Evolutionary conservation across 106 monocot genomes (phyloP), one percentile per base, ranked within the genome.

Genomic region (Gastrodia elata): DNA sequence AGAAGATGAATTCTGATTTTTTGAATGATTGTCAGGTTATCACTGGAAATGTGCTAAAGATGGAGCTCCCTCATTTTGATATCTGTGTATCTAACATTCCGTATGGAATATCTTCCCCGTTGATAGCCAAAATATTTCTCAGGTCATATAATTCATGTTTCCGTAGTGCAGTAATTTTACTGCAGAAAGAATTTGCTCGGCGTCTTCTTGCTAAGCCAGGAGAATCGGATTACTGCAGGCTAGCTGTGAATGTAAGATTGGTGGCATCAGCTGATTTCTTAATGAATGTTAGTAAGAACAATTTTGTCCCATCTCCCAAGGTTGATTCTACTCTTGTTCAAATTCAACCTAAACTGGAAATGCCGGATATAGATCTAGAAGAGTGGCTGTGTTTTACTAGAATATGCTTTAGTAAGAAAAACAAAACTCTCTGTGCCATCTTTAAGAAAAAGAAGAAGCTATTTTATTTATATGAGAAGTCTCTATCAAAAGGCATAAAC

Each of bases 11-110:
- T 68, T 39, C 8, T 64, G 18, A 56, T 68, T 68, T 34, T 65
- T 39, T 32, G 3, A 27, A 74, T 14, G 70, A 61, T 65, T 25
- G 18, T 64, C 82, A 97, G 90, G 83, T 93, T 44, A 84, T 97
- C 55, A 70, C 46, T 8, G 80, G 78, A 1, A 86, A 97, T 71
- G 90, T 83, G 18, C 61, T 97, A 65, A 93, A 82, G 83, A 78
- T 76, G 4, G 34, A 85, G 9, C 78, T 97, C 48, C 90, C 87
- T 20, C 35, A 70, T 18, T 97, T 90, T 73, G 89, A 90, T 35
- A 56, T 89, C 15, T 93, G 97, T 52, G 88, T 97, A 0, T 84
- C 97, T 16, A 92, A 97, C 83, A 97, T 97, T 39, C 92, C 97
- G 3, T 97, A 97, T 59, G 81, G 84, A 30, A 97, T 97, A 64